Conservation (phyloP, 2,329 filamentous ascomycete species). For the Talaromyces pinophilus region DNA sequence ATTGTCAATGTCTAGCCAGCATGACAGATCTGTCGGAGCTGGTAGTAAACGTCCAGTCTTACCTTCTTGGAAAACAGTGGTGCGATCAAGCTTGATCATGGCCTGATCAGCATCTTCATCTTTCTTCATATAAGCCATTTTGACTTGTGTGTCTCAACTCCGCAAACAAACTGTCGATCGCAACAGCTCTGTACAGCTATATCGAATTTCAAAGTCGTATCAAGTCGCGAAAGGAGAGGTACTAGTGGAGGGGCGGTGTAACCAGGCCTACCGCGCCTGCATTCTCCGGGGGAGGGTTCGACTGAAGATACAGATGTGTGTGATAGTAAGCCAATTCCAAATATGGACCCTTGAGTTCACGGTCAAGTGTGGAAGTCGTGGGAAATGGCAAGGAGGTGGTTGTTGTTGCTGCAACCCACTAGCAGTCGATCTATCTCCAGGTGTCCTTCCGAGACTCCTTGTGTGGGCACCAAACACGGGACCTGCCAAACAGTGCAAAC, state of each 20-base stretch:
- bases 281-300: slow-evolving; percentile 30
- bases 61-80: slow-evolving; percentile 99
- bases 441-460: slow-evolving; percentile 43
- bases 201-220: slow-evolving; percentile 24
- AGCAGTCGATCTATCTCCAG: slow-evolving; percentile 32
- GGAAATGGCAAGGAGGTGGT: slow-evolving; percentile 6
- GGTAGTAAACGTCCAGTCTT: slow-evolving; percentile 32
- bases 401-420: slow-evolving; percentile 15
- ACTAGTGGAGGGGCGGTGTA: slow-evolving; percentile 27
- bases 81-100: slow-evolving; percentile 96
- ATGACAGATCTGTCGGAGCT: not conserved
- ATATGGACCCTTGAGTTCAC: not conserved
- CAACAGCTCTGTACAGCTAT: slow-evolving; percentile 4
- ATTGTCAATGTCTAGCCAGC: not conserved
- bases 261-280: slow-evolving; percentile 34
- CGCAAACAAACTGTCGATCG: slow-evolving; percentile 26
- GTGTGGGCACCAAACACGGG: slow-evolving; percentile 30
- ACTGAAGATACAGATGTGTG: not conserved
- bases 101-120: slow-evolving; percentile 94
- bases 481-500: slow-evolving; percentile 43
- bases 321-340: not conserved
- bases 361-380: slow-evolving; percentile 1
- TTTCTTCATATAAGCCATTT: slow-evolving; percentile 97
- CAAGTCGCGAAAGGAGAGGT: slow-evolving; percentile 26
- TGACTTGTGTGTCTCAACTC: slow-evolving; percentile 29